Base-by-base conservation (phyloP, 495 filamentous ascomycete species). In the Penicillium atrosanguineum region DNA sequence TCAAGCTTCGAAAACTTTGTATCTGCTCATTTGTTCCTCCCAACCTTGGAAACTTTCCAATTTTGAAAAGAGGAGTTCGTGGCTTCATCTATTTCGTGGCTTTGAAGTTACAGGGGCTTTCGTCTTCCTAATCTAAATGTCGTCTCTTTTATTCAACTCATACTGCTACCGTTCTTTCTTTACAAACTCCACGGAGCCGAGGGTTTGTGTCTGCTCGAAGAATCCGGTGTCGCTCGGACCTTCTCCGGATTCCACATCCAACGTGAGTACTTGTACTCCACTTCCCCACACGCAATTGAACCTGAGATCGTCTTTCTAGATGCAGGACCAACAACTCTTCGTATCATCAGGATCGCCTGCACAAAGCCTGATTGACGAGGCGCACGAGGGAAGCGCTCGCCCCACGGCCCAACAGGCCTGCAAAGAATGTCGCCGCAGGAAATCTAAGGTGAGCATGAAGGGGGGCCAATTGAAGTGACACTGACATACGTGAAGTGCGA, bases 371-470 rank as follows among this genome's bases (percentile, higher is more conserved):
- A 34, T 4, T 34, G 9, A 12, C 11, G 11, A 12, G 9, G 31
- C 8, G 11, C 31, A 15, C 11, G 31, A 34, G 31, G 31, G 4
- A 4, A 12, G 14, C 12, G 31, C 31, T 5, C 42, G 59, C 40
- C 37, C 40, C 2, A 48, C 18, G 8, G 55, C 59, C n/a, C 52
- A 50, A 9, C 48, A 47, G 23, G 55, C 55, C 42, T 62, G 59
- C 40, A 47, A 46, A 12, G 59, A 62, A 48, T 58, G 59, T 20
- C 55, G 50, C 19, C 53, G 59, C 9, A 40, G 55, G 34, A 62
- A 56, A 31, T 50, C 59, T 9, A 58, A 58, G 38, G 57, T 56
- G 18, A 48, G 46, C 3, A 0, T 34, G n/a, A 40, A 6, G 19
- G 38, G 7, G 4, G 16, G 1, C 37, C 8, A 38, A 16, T n/a